A percentile compares a stretch with the other conserved stretches of the same genome.
Conservation (phyloP, 2,329 filamentous ascomycete genomes). For the Alternaria infectoria region DNA sequence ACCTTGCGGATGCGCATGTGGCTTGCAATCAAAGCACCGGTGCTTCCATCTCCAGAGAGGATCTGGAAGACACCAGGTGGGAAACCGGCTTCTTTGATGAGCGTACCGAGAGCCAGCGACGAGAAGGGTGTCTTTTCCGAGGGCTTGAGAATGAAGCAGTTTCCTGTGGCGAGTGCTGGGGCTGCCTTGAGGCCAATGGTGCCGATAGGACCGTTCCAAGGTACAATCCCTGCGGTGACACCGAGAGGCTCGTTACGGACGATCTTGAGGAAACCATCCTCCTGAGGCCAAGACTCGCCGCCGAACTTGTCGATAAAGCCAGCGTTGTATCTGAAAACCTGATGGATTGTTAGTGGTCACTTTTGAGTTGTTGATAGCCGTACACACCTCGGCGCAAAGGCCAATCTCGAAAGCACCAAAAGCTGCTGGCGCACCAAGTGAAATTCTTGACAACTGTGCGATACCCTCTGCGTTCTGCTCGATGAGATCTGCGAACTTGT, state of each 20-base stretch:
- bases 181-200: constrained; percentile 48
- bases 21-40: constrained; percentile 46
- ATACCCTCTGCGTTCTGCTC: constrained; percentile 31
- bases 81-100: constrained; percentile 47
- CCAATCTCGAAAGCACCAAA: constrained; percentile 56
- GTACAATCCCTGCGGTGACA: constrained; percentile 52
- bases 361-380: background rate
- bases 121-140: constrained; percentile 47
- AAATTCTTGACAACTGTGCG: constrained; percentile 51
- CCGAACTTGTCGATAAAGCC: constrained; percentile 45
- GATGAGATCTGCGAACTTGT: constrained; percentile 43
- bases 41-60: constrained; percentile 46
- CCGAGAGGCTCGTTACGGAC: constrained; percentile 53
- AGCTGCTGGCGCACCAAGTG: constrained; percentile 54
- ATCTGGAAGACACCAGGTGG: constrained; percentile 53
- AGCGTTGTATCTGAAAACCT: constrained; percentile 45
- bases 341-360: background rate
- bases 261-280: constrained; percentile 54
- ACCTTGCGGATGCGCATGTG: constrained; percentile 52
- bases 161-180: constrained; percentile 45
- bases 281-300: constrained; percentile 49
- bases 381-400: constrained; percentile 42
- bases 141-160: constrained; percentile 47
- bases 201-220: constrained; percentile 51
- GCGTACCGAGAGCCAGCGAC: constrained; percentile 38